Evolutionary conservation across 352 stramenopile species (phyloP).

Genomic region (Phytophthora sansomeana): DNA sequence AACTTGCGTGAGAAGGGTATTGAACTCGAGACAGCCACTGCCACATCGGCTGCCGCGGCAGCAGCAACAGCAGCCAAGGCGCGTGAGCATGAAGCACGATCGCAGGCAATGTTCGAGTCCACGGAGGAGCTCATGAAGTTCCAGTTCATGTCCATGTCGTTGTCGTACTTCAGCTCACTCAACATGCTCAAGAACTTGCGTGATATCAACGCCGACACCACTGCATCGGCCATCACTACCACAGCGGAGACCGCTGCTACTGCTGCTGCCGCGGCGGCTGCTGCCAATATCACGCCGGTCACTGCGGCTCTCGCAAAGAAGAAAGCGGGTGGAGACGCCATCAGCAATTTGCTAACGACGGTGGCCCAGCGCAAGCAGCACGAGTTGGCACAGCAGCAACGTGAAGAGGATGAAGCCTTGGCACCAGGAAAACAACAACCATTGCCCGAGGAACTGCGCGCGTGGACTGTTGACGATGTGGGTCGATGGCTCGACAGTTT

Average conservation of each 20-base stretch:
- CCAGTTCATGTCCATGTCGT: conserved; percentile 97
- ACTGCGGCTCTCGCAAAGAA: conserved; percentile 48
- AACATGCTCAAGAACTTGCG: conserved; percentile 95
- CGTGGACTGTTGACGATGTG: conserved; percentile 93
- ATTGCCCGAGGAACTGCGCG: conserved; percentile 72
- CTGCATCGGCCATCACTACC: conserved; percentile 81
- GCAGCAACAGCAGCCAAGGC: conserved; percentile 91
- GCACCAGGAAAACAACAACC: conserved; percentile 55
- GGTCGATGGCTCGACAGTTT: conserved; percentile 92
- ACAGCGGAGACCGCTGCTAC: conserved; percentile 91
- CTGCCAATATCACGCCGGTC: conserved; percentile 85
- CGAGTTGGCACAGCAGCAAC: conserved; percentile 64
- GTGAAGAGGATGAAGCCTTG: conserved; percentile 71
- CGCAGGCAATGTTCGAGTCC: conserved; percentile 92
- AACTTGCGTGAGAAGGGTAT: conserved; percentile 92
- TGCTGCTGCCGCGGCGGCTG: conserved; percentile 84
- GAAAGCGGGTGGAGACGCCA: conserved; percentile 70
- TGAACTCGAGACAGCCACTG: conserved; percentile 92
- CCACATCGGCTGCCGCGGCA: conserved; percentile 91
- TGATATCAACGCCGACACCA: conserved; percentile 95
- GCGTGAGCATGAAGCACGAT: conserved; percentile 91
- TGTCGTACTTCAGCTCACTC: conserved; percentile 95
- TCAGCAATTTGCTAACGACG: conserved; percentile 65
- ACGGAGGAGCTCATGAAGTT: conserved; percentile 97
- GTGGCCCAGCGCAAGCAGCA: conserved; percentile 79